Evolutionary conservation across 202 grass and related monocot species (phyloP).

Genomic region (Digitaria exilis): DNA sequence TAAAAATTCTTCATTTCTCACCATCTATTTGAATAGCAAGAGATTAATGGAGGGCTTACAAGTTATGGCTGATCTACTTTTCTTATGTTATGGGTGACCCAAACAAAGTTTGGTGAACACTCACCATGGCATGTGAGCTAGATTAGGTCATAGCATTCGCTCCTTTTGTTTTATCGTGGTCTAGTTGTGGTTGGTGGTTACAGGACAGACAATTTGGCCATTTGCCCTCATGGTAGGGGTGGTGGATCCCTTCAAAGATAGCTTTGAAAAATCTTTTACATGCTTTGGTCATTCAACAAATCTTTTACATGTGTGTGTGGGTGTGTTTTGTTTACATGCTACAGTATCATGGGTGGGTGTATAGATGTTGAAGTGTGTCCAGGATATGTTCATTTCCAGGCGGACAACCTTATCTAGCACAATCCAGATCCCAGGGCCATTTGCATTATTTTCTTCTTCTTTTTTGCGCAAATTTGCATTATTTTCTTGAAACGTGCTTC

Average conservation of each 20-base stretch:
- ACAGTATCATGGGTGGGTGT: too few relatives aligned
- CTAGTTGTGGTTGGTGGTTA: background rate
- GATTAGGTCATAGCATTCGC: conserved; percentile 43
- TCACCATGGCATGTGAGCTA: conserved; percentile 35
- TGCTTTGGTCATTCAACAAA: conserved; percentile 6
- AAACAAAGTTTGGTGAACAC: conserved; percentile 46
- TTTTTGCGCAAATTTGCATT: too few relatives aligned
- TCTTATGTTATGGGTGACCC: conserved; percentile 36
- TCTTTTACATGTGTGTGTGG: too few relatives aligned
- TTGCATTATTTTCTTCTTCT: conserved; percentile 1
- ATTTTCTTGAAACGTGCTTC: background rate
- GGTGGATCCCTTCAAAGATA: background rate
- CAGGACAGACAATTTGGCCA: conserved; percentile 27
- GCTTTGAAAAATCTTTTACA: conserved; percentile 8
- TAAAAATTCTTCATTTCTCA: background rate
- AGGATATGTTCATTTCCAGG: background rate
- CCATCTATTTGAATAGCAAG: conserved; percentile 8
- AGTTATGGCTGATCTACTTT: conserved; percentile 43
- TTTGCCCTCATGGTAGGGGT: background rate
- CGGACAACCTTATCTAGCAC: conserved; percentile 11
- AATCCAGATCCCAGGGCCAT: background rate
- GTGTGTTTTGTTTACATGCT: too few relatives aligned
- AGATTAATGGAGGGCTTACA: conserved; percentile 22
- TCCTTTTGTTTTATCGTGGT: background rate
- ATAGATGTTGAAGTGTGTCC: too few relatives aligned